Evolutionary conservation across 257 asterid species (phyloP).

Genomic region (Avicennia marina): DNA sequence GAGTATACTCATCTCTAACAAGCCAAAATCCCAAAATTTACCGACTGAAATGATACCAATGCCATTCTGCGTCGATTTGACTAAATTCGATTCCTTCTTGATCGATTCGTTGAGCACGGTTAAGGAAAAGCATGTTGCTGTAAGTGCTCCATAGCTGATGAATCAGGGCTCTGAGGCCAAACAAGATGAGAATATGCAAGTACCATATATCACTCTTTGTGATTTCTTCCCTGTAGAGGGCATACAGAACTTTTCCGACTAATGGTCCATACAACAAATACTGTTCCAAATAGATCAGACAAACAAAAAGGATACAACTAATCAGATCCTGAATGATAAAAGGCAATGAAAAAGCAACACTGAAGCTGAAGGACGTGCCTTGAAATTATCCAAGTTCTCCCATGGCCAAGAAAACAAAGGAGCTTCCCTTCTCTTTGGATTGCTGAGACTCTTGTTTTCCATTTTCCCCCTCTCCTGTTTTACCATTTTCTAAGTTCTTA

Average conservation of each 20-base stretch:
- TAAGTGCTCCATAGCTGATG: constrained; percentile 72
- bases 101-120: constrained; percentile 43
- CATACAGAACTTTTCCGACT: constrained; percentile 48
- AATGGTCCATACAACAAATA: constrained; percentile 67
- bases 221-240: constrained; percentile 31
- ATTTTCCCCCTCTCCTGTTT: background rate
- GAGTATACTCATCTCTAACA: no score
- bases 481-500: background rate
- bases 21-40: no score
- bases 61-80: constrained; percentile 89
- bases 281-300: constrained; percentile 24
- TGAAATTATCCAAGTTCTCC: constrained; percentile 58
- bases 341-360: background rate
- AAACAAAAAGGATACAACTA: background rate
- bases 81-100: constrained; percentile 58
- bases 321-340: constrained; percentile 13
- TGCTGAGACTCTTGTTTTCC: background rate
- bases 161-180: constrained; percentile 46
- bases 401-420: constrained; percentile 88
- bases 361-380: constrained; percentile 35
- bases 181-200: constrained; percentile 61
- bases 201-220: constrained; percentile 42
- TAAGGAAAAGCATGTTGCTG: constrained; percentile 47
- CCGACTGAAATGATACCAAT: constrained; percentile 46
- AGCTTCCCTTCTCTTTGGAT: constrained; percentile 22